Evolutionary conservation across 2,329 filamentous ascomycete genomes (phyloP).

Genomic region (Dothideomycetidae sp.): DNA sequence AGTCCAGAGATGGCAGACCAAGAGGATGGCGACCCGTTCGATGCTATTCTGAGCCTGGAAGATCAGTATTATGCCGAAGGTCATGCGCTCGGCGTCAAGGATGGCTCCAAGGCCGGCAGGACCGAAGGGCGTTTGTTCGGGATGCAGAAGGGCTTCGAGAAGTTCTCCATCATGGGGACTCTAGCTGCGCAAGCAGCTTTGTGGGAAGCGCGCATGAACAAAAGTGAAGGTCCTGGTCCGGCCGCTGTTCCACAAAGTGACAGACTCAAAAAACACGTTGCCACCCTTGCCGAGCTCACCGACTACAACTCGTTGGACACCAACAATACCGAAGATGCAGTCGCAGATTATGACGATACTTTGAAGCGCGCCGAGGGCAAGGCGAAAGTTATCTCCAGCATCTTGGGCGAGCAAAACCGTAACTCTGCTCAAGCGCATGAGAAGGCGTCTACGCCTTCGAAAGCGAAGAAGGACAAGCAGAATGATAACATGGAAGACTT

Average conservation of each 20-base stretch:
- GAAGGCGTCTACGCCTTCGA: slow-evolving; percentile 5
- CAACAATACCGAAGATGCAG: slow-evolving; percentile 73
- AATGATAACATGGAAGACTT: slow-evolving; percentile 26
- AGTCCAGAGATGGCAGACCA: background rate
- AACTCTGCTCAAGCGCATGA: slow-evolving; percentile 2
- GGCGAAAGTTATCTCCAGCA: slow-evolving; percentile 68
- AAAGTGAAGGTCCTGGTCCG: background rate
- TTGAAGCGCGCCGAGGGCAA: slow-evolving; percentile 73
- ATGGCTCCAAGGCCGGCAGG: slow-evolving; percentile 64
- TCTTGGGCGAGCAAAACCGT: slow-evolving; percentile 34
- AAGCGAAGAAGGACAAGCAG: slow-evolving; percentile 14
- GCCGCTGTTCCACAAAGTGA: slow-evolving; percentile 40
- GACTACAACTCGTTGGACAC: slow-evolving; percentile 66
- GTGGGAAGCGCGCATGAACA: slow-evolving; percentile 62
- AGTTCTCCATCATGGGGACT: slow-evolving; percentile 67
- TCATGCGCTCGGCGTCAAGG: slow-evolving; percentile 56
- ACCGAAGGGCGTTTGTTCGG: slow-evolving; percentile 85
- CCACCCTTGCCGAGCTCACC: slow-evolving; percentile 59
- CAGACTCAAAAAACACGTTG: slow-evolving; percentile 63
- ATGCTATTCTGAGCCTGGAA: slow-evolving; percentile 45
- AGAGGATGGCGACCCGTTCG: slow-evolving; percentile 28
- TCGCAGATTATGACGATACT: slow-evolving; percentile 83
- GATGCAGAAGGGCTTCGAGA: slow-evolving; percentile 84
- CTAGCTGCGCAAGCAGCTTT: slow-evolving; percentile 65
- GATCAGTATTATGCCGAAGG: slow-evolving; percentile 69